Evolutionary conservation across 108 stramenopile genomes (phyloP).

Genomic region (Aureococcus anophagefferens): DNA sequence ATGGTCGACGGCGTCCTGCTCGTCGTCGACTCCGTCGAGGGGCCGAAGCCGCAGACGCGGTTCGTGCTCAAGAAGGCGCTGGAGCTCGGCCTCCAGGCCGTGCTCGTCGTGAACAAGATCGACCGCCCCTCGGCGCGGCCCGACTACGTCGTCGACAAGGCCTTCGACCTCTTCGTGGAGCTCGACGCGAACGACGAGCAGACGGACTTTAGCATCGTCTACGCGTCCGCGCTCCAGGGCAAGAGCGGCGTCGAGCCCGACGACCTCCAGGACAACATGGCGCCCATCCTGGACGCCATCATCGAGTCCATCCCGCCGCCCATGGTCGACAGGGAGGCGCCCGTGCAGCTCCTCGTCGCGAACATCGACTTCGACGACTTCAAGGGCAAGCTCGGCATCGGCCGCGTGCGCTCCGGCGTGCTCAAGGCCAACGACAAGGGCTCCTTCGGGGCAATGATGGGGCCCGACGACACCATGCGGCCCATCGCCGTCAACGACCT

Average conservation of each 20-base stretch:
- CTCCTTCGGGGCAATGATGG: constrained; percentile 16
- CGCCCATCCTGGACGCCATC: constrained; percentile 82
- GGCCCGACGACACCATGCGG: constrained; percentile 18
- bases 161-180: constrained; percentile 94
- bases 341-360: constrained; percentile 69
- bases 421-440: background rate
- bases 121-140: constrained; percentile 91
- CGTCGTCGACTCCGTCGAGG: constrained; percentile 93
- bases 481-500: constrained; percentile 42
- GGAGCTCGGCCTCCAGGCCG: constrained; percentile 69
- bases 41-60: constrained; percentile 96
- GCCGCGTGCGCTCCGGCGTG: constrained; percentile 44
- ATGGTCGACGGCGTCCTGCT: constrained; percentile 97
- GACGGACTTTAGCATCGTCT: constrained; percentile 92
- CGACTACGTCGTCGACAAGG: constrained; percentile 93
- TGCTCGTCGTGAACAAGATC: constrained; percentile 98
- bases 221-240: constrained; percentile 85
- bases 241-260: constrained; percentile 71
- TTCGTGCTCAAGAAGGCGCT: constrained; percentile 97
- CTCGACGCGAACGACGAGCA: constrained; percentile 91
- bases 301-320: constrained; percentile 61
- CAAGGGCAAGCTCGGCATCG: constrained; percentile 98
- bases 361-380: constrained; percentile 96
- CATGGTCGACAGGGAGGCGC: constrained; percentile 44
- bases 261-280: constrained; percentile 66